phyloP scores from a whole-genome alignment of 176 grass and related monocot species.

The Hsuehochloa calcarea region DNA sequence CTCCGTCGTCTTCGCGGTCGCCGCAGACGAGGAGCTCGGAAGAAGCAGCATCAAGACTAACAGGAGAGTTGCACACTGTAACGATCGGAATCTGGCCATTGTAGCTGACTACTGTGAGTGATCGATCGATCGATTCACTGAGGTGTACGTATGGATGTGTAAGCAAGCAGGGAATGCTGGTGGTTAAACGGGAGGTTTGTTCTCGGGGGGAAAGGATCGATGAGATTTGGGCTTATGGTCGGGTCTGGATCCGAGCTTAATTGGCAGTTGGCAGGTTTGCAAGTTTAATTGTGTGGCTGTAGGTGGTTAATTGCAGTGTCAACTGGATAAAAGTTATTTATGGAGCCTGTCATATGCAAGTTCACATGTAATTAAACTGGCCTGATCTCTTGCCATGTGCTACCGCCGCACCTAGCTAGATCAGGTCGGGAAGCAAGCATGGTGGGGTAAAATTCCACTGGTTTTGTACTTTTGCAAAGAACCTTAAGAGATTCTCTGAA shows the following conservation, averaged over 20 bases:
- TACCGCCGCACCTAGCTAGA: slow-evolving; percentile 5
- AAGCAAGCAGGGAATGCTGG: not conserved
- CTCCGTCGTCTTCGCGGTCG: not conserved
- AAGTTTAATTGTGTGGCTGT: not conserved
- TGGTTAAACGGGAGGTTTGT: not conserved
- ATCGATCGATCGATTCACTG: not conserved
- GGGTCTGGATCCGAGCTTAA: not conserved
- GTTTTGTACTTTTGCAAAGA: not conserved
- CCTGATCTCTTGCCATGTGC: slow-evolving; percentile 13
- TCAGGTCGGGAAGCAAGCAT: not conserved
- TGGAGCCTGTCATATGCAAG: not conserved
- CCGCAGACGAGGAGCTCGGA: not conserved
- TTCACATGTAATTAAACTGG: slow-evolving; percentile 11
- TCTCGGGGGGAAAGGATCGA: not conserved
- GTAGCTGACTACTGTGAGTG: not conserved
- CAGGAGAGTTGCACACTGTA: not conserved
- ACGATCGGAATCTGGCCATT: slow-evolving; percentile 7
- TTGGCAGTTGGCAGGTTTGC: not conserved
- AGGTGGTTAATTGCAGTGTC: not conserved
- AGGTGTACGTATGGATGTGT: not conserved
- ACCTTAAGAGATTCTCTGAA: not conserved
- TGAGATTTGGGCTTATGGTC: slow-evolving; percentile 14
- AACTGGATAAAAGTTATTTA: not conserved
- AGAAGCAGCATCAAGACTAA: not conserved
- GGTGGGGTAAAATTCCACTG: not conserved